Percentiles rank a stretch among this genome's conserved stretches.
Conservation (phyloP, 176 grass and related monocot species). For the Stipa capillata region DNA sequence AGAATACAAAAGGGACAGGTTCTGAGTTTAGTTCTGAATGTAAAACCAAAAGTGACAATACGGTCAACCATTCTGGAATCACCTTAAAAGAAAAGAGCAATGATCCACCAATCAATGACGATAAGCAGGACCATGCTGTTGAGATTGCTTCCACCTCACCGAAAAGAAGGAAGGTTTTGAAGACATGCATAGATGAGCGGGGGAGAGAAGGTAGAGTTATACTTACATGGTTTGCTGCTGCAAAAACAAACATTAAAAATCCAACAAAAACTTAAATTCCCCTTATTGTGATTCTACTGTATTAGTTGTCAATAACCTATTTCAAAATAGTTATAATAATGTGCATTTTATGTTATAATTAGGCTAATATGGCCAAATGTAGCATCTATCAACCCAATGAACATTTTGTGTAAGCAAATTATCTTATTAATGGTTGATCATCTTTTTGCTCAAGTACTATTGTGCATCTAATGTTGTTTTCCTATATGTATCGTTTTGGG, state of each 20-base stretch:
- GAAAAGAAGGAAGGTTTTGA: slow-evolving; percentile 88
- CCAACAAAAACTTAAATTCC: too few species aligned
- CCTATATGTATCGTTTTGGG: neutral
- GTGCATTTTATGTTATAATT: too few species aligned
- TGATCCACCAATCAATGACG: slow-evolving; percentile 16
- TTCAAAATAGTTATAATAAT: neutral
- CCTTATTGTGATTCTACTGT: neutral
- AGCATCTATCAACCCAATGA: neutral
- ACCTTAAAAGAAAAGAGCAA: slow-evolving; percentile 48
- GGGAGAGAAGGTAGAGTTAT: slow-evolving; percentile 84
- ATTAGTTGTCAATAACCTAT: neutral
- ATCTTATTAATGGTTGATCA: neutral
- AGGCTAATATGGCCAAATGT: too few species aligned
- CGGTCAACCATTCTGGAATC: slow-evolving; percentile 39
- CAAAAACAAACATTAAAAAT: neutral
- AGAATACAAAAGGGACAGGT: slow-evolving; percentile 11
- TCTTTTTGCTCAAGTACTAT: neutral
- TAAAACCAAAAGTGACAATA: slow-evolving; percentile 36
- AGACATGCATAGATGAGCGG: slow-evolving; percentile 78
- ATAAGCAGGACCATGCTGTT: slow-evolving; percentile 30
- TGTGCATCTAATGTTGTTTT: neutral
- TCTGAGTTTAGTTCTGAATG: slow-evolving; percentile 28
- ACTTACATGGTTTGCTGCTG: too few species aligned
- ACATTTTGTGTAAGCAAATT: neutral
- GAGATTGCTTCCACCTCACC: slow-evolving; percentile 41